These are phyloP conservation scores for Solanum hybrid DNA, from an alignment of 305 asterid genomes.

Conservation along the genomic window DNA sequence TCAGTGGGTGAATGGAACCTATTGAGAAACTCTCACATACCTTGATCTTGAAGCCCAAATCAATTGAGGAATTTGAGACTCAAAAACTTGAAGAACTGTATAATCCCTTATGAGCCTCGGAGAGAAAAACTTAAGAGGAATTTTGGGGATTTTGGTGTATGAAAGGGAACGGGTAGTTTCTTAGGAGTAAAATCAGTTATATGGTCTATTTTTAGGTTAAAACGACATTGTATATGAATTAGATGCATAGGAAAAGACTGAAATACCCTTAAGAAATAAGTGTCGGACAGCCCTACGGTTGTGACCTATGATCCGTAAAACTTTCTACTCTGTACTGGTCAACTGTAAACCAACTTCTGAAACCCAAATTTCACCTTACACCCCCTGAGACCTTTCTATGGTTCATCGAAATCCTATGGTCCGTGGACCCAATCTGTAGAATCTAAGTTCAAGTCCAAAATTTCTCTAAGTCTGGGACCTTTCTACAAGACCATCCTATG, in stretches of 20 bases:
- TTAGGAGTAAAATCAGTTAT: neutral
- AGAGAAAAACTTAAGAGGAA: neutral
- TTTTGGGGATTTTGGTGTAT: neutral
- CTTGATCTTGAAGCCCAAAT: neutral
- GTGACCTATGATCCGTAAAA: neutral
- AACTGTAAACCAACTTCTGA: neutral
- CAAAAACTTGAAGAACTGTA: neutral
- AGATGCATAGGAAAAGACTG: neutral
- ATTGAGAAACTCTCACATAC: neutral
- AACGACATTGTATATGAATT: neutral
- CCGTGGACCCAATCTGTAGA: neutral
- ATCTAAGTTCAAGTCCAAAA: neutral
- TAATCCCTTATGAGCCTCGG: neutral
- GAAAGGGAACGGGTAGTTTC: neutral
- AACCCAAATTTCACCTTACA: neutral
- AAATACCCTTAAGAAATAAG: neutral
- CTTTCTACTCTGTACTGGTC: neutral
- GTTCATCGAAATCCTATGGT: neutral
- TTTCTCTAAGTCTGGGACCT: neutral
- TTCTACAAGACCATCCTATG: neutral
- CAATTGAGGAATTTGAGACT: neutral
- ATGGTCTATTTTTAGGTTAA: neutral
- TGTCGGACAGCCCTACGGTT: neutral
- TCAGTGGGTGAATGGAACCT: neutral
- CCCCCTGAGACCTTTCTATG: neutral